Base-by-base conservation (phyloP, 352 stramenopile genomes). In the Phytophthora fragariaefolia region DNA sequence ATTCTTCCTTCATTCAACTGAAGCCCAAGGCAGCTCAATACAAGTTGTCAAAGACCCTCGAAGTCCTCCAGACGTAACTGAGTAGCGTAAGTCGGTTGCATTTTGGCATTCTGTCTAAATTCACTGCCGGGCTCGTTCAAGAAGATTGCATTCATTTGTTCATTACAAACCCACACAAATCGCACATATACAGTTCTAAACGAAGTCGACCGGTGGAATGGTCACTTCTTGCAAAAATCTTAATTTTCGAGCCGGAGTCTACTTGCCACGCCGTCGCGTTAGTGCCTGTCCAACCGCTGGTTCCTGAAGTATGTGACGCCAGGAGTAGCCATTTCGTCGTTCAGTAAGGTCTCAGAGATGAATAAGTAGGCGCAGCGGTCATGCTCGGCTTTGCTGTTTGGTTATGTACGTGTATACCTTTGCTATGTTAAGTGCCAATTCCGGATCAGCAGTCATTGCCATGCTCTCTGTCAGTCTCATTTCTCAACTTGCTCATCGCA, bases 401-500 rank as follows among this genome's bases (percentile, higher is more conserved):
- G n/a, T 43, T 20, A 17, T 7, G 36, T 6, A 22, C 2, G 36
- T 47, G n/a, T 18, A 26, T 18, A 47, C 40, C n/a, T 47, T 47
- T 13, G 40, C 18, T 47, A n/a, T n/a, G n/a, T n/a, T n/a, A n/a
- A n/a, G n/a, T n/a, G n/a, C 40, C 4, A 18, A 17, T 47, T 47
- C n/a, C 40, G n/a, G 22, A 24, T 18, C n/a, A 47, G n/a, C n/a
- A 23, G n/a, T 15, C 6, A 20, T 46, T 9, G 38, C 12, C 40
- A 47, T 12, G 40, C n/a, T 23, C 40, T 45, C 17, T 45, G 36
- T 47, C 9, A 5, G 28, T 9, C 28, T 34, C 40, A 47, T 24
- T 47, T 18, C 7, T 18, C n/a, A 47, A 47, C 40, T 47, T 47
- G 40, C 40, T 47, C n/a, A 47, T 17, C 40, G 40, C 40, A 47